Evolutionary conservation across 2,329 filamentous ascomycete species (phyloP), one percentile per base, ranked within the genome.

Genomic region (Ceratocystis alfenasii): DNA sequence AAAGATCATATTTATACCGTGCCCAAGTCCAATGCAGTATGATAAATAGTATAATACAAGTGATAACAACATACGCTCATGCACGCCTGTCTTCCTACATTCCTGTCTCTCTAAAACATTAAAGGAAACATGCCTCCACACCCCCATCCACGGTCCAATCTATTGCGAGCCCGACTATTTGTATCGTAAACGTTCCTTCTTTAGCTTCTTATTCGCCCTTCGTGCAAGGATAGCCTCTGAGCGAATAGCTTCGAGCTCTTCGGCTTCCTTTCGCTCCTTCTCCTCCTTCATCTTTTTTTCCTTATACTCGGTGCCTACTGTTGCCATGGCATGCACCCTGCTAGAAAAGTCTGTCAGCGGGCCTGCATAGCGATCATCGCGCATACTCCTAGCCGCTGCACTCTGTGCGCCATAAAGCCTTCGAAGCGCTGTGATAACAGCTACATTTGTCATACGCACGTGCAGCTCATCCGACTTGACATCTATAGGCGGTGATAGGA

Each of bases 321-420:
- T 17, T 10, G 66, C 62, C 55, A 57, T 63, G n/a, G 66, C 66
- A 20, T 63, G 48, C 22, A 67, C 63, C 12, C 66, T 45, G n/a
- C 33, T 55, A 2, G 66, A 55, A 55, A 67, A 60, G 44, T 67
- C 66, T n/a, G 60, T 33, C 30, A 67, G 53, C 2, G 66, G 66
- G 44, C 66, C 66, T 20, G 63, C 50, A 45, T 63, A 67, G 15
- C 41, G 63, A 20, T 67, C 62, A 8, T 60, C 45, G 17, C 57
- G 55, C 12, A 62, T 25, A 17, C 55, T 22, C 4, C 10, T 50
- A 5, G 59, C 44, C 2, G n/a, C 57, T 2, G 36, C 62, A 5
- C 30, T 41, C 17, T 50, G 28, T 2, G 65, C 48, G 3, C n/a
- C 28, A 8, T 57, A 44, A 10, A 67, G 62, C 22, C 59, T 61